Evolutionary conservation across 352 stramenopile species (phyloP), one percentile per base, ranked within the genome.

Genomic region (Globisporangium cederbergense): DNA sequence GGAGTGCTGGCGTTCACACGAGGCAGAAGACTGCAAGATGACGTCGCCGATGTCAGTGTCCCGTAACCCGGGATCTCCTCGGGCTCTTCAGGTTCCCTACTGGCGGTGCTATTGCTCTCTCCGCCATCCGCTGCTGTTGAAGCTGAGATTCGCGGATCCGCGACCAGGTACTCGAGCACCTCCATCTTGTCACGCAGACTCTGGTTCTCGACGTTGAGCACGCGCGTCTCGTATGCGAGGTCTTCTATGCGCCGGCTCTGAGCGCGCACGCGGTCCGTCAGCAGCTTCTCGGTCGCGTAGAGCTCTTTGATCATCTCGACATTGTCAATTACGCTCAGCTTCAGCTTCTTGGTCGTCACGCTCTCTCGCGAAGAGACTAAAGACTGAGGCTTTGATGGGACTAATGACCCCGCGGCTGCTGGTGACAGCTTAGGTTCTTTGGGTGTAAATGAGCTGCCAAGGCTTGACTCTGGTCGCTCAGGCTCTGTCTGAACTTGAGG

Each of bases 221-320:
- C 73, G 2, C 73, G 78, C 2, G 68, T 74, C 30, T 87, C 76
- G 54, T 75, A 66, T 36, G 71, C 40, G 28, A 82, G 25, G 4
- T 70, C 62, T 8, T 58, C 68, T 5, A 82, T 74, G n/a, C 55
- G 59, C 2, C 10, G 40, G 50, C 69, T 58, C 22, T 79, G 68
- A 18, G 22, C 52, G 4, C 52, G 22, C 1, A 80, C 54, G 16
- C 70, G 67, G 6, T 71, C 66, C 0, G 38, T 63, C 16, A 87
- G 70, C 51, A 74, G 49, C 57, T 79, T 81, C 46, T 85, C 78
- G 0, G 74, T 88, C 32, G 72, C 32, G 32, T 79, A 79, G 2
- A 86, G 67, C 36, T 76, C 62, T 59, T 88, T 88, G 64, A 88
- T 84, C 63, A 88, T 71, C 54, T 72, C 64, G 7, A 88, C 78